Conservation (phyloP, 805 yeast species). For the Millerozyma miso region DNA sequence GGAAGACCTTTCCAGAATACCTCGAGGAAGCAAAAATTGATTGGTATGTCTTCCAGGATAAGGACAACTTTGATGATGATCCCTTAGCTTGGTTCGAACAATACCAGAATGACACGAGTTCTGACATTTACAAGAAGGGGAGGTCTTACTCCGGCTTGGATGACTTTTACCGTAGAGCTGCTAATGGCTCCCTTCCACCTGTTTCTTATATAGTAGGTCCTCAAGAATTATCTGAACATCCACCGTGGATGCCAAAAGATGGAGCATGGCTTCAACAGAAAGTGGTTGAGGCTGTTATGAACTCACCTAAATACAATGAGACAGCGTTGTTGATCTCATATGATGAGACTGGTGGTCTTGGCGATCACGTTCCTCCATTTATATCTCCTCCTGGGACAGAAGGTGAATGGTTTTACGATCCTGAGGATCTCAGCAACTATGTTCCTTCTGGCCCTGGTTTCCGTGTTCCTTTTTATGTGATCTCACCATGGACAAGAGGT, state of each 20-base stretch:
- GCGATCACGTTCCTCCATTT: conserved; percentile 5
- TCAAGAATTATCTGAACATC: conserved; percentile 4
- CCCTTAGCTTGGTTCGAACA: conserved; percentile 3
- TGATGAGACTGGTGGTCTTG: conserved; percentile 4
- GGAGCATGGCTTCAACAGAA: conserved; percentile 4
- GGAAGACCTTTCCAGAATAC: conserved; percentile 4
- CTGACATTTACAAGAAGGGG: conserved; percentile 1
- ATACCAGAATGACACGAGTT: neutral
- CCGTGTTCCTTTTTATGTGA: conserved; percentile 4
- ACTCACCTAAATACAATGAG: conserved; percentile 4
- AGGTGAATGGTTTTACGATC: conserved; percentile 5
- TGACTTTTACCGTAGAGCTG: conserved; percentile 1
- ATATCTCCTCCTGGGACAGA: conserved; percentile 3
- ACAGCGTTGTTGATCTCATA: conserved; percentile 4
- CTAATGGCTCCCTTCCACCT: conserved; percentile 3
- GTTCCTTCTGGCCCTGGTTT: conserved; percentile 5
- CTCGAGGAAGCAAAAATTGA: conserved; percentile 2
- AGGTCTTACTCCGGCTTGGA: conserved; percentile 1
- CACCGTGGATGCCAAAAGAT: conserved; percentile 3
- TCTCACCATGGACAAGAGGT: conserved; percentile 5
- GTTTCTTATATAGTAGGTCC: conserved; percentile 4
- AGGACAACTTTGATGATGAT: conserved; percentile 3
- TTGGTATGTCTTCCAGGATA: conserved; percentile 4
- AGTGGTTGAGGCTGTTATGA: conserved; percentile 4
- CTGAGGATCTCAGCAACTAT: conserved; percentile 1